phyloP scores from a whole-genome alignment of 495 filamentous ascomycete species.

The Penicillium arizonense region DNA sequence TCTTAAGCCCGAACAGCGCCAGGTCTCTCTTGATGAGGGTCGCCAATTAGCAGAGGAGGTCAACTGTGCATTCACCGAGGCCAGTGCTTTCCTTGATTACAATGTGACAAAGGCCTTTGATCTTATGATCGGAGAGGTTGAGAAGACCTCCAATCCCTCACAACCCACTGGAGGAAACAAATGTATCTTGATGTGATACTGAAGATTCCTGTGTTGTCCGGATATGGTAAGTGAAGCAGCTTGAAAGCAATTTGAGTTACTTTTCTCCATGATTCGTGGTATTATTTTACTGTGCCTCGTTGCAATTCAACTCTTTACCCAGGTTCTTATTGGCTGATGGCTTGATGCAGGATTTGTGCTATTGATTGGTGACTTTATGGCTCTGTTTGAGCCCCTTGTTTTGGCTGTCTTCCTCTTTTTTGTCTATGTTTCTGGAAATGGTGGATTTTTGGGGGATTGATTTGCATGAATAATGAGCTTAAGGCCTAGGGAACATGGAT shows the following conservation, averaged over 20 bases:
- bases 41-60: conserved; percentile 77
- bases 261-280: background rate
- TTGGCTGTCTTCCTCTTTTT: conserved; percentile 2
- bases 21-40: conserved; percentile 84
- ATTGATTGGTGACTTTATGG: background rate
- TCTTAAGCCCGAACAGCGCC: conserved; percentile 86
- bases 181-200: conserved; percentile 76
- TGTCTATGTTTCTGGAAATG: conserved; percentile 12
- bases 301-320: background rate
- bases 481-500: conserved; percentile 17
- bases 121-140: conserved; percentile 89
- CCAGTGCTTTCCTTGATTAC: conserved; percentile 87
- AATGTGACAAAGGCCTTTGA: conserved; percentile 94
- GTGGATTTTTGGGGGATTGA: background rate
- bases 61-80: conserved; percentile 92
- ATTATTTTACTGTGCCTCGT: too few species aligned
- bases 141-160: conserved; percentile 88
- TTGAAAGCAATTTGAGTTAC: background rate
- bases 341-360: background rate
- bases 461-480: conserved; percentile 23
- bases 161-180: conserved; percentile 77
- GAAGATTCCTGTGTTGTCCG: background rate
- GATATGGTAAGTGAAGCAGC: conserved; percentile 4
- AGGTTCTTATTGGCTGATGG: conserved; percentile 2
- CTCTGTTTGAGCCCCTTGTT: background rate